Conservation (phyloP, 129 eudicot species). For the Lactuca saligna region DNA sequence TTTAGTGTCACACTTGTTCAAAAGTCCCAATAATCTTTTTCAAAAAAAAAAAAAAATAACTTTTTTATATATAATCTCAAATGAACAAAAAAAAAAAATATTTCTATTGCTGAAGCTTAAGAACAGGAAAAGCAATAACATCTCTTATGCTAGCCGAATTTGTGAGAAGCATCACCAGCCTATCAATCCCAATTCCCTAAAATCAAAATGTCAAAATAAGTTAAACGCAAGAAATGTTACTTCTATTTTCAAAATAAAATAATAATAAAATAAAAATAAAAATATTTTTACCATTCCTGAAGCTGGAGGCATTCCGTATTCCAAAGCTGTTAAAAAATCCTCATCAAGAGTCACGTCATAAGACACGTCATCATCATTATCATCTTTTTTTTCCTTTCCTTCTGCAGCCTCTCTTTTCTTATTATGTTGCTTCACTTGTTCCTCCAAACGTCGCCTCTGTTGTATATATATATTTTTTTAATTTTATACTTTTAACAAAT, state of each 20-base stretch:
- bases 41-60: too few species aligned
- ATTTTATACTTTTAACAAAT: conserved; percentile 2
- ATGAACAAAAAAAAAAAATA: too few species aligned
- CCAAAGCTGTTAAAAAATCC: conserved; percentile 89
- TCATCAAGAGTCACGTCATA: conserved; percentile 93
- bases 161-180: conserved; percentile 94
- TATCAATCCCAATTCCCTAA: conserved; percentile 92
- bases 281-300: conserved; percentile 86
- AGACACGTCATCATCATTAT: conserved; percentile 44
- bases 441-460: conserved; percentile 87
- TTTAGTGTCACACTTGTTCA: too few species aligned
- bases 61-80: background rate
- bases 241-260: background rate
- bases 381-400: conserved; percentile 38
- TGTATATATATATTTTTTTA: background rate
- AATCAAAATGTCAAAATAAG: background rate
- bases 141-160: conserved; percentile 93
- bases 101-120: conserved; percentile 65
- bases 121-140: conserved; percentile 95
- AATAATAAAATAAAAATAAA: background rate
- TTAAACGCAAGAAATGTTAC: background rate
- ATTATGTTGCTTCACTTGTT: conserved; percentile 90
- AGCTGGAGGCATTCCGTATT: conserved; percentile 99
- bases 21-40: background rate
- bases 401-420: conserved; percentile 52